A percentile compares a stretch with the other conserved stretches of the same genome.
These are phyloP conservation scores for Nematocida ausubeli DNA, from an alignment of 371 early-diverging fungal species.

Conservation along the genomic window DNA sequence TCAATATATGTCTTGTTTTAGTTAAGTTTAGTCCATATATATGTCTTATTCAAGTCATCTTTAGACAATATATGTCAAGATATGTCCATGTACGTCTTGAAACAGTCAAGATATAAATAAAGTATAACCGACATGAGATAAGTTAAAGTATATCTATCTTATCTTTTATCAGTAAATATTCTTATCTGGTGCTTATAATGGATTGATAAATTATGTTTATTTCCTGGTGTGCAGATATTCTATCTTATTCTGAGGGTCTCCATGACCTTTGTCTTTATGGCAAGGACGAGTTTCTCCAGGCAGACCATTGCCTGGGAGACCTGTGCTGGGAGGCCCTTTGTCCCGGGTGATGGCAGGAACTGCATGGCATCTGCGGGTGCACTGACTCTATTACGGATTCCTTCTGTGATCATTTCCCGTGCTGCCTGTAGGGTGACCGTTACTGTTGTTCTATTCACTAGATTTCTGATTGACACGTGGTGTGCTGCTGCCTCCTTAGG, in stretches of 20 bases:
- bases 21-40: no score
- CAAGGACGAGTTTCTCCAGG: neutral
- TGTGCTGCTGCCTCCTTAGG: conserved; percentile 76
- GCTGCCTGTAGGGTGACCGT: neutral
- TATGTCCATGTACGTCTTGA: no score
- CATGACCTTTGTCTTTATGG: neutral
- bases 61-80: no score
- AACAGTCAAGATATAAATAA: no score
- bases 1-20: no score
- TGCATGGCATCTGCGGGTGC: neutral
- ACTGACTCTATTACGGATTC: conserved; percentile 1
- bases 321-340: neutral
- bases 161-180: no score
- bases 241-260: neutral
- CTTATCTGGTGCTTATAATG: no score
- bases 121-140: no score
- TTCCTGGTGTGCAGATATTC: no score
- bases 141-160: no score
- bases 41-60: no score
- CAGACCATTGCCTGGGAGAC: neutral
- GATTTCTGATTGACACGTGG: conserved; percentile 70
- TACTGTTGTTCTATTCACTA: neutral
- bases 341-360: neutral
- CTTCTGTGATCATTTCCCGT: neutral
- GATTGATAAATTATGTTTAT: no score